phyloP scores from a whole-genome alignment of 345 rosid species.

The Linum tenue region DNA sequence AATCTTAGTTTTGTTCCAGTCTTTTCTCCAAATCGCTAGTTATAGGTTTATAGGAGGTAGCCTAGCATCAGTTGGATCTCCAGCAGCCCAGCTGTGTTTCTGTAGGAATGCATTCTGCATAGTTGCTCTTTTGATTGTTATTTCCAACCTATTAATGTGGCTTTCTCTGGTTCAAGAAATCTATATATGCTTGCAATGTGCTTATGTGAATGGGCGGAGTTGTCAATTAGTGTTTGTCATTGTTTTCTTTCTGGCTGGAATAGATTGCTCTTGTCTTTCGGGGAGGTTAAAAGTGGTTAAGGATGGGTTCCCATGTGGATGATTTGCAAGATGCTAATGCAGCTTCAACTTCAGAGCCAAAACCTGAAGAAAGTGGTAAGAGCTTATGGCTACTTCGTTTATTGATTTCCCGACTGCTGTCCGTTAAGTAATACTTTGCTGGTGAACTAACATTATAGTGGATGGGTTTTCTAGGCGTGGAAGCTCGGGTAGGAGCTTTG shows the following conservation, averaged over 20 bases:
- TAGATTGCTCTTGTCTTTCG: slow-evolving; percentile 17
- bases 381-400: not conserved
- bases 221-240: no score
- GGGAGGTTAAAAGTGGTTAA: slow-evolving; percentile 15
- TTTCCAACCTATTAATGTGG: not conserved
- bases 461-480: slow-evolving; percentile 21
- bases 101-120: not conserved
- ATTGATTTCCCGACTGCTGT: not conserved
- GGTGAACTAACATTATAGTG: not conserved
- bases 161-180: not conserved
- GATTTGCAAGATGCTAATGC: slow-evolving; percentile 20
- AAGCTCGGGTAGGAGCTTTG: slow-evolving; percentile 37
- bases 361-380: slow-evolving; percentile 27
- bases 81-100: not conserved
- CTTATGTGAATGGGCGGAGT: no score
- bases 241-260: not conserved
- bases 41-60: not conserved
- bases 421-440: not conserved
- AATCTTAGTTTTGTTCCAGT: not conserved
- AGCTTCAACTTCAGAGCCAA: slow-evolving; percentile 17
- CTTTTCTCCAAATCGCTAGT: not conserved
- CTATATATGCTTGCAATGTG: not conserved
- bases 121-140: not conserved
- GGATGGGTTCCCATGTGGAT: slow-evolving; percentile 25
- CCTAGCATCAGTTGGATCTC: not conserved